Base-by-base conservation (phyloP, 2,329 filamentous ascomycete genomes). In the Elsinoe batatas region DNA sequence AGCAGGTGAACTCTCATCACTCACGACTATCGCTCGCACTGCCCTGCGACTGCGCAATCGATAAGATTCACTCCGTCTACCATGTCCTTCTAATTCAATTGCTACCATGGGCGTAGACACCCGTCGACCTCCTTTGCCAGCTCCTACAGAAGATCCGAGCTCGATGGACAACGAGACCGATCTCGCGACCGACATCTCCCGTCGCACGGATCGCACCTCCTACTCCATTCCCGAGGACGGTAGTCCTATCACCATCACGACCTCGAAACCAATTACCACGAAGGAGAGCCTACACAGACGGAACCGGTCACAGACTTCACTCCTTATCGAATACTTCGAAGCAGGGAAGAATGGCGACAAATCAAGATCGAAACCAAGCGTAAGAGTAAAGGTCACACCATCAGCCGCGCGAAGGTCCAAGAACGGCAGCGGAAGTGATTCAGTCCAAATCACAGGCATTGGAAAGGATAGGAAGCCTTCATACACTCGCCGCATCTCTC, bases 261-360 rank as follows among this genome's bases (percentile, higher is more conserved):
- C 91, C 43, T 81, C 66, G 77, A 87, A 71, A 80, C 82, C 72
- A 64, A 63, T 60, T 46, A 26, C 56, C 61, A 58, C 61, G 40
- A 63, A 67, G 17, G 84, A 82, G 68, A 78, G 68, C 60, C 68
- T 73, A 77, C 70, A 71, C 77, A 71, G 68, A 71, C 74, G 66
- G 67, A 72, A 66, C 70, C 79, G 81, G 64, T 95, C 88, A 44
- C 90, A 95, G 74, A 95, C 91, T 36, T 94, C 88, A 56, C 78
- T 96, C 62, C 77, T 96, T 64, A 96, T 96, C 65, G 91, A 96
- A 73, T 95, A 95, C 71, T 96, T 94, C 66, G 91, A 95, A 72
- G 87, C 83, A 62, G 82, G 84, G 60, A 91, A 88, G 69, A 74
- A 79, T 56, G 77, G 76, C 63, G 76, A 71, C 65, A 77, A 72